Evolutionary conservation across 169 alveolate genomes (phyloP).

Genomic region (Plasmodium adleri): DNA sequence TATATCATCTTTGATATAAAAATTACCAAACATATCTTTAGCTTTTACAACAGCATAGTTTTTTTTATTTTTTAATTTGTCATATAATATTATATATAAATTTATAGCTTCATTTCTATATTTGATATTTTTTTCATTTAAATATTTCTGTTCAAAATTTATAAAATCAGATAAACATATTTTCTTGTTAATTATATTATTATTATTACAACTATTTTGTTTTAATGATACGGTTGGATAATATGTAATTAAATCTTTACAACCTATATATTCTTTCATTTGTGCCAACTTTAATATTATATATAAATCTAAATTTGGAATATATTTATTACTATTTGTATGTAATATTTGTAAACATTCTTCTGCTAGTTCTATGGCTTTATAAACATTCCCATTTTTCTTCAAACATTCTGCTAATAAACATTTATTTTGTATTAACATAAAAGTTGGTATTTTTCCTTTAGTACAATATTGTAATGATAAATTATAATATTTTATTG

Average conservation of each 20-base stretch:
- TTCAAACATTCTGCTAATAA: conserved; percentile 64
- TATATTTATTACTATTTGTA: conserved; percentile 1
- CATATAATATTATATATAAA: conserved; percentile 40
- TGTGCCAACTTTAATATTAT: conserved; percentile 49
- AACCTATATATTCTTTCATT: conserved; percentile 67
- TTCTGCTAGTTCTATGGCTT: conserved; percentile 69
- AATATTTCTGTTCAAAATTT: conserved; percentile 41
- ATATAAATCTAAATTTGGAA: conserved; percentile 48
- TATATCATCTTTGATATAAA: conserved; percentile 53
- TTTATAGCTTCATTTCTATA: conserved; percentile 67
- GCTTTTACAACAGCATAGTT: conserved; percentile 53
- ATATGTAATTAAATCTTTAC: conserved; percentile 43
- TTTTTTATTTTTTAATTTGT: conserved; percentile 23
- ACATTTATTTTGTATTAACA: conserved; percentile 52
- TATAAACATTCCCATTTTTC: conserved; percentile 66
- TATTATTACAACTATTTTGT: background rate
- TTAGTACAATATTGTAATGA: conserved; percentile 44
- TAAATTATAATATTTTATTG: conserved; percentile 45
- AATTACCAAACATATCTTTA: conserved; percentile 65
- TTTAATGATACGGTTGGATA: conserved; percentile 24
- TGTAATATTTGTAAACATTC: conserved; percentile 40
- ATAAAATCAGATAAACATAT: conserved; percentile 36
- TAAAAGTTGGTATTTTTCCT: conserved; percentile 57
- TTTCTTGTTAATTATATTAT: conserved; percentile 42
- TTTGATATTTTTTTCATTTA: conserved; percentile 57